Percentiles rank a stretch among this genome's conserved stretches.
phyloP scores from a whole-genome alignment of 352 stramenopile genomes.

The Peronospora tabacina region DNA sequence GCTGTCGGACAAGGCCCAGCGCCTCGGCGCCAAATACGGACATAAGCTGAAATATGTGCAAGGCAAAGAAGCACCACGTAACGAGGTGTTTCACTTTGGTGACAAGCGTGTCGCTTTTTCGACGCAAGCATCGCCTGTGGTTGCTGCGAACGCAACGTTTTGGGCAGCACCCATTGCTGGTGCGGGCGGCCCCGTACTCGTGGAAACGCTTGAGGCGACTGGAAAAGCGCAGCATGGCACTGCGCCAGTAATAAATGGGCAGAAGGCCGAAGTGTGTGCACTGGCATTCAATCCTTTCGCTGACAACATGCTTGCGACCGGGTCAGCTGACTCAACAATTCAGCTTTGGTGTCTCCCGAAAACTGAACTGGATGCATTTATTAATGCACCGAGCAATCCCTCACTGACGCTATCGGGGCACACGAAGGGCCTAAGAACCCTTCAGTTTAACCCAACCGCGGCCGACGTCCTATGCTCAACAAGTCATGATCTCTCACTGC shows the following conservation, averaged over 20 bases:
- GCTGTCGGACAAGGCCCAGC: conserved; percentile 57
- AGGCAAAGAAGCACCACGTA: conserved; percentile 48
- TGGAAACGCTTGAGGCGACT: conserved; percentile 33
- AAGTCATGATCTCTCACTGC: conserved; percentile 48
- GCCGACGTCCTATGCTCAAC: conserved; percentile 55
- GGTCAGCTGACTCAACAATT: conserved; percentile 49
- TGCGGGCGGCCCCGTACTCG: conserved; percentile 56
- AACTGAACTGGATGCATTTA: conserved; percentile 2
- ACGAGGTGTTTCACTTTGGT: conserved; percentile 46
- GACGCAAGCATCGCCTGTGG: conserved; percentile 34
- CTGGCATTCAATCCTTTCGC: conserved; percentile 61
- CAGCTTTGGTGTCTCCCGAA: conserved; percentile 49
- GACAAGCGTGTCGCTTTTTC: conserved; percentile 38
- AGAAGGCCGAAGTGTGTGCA: conserved; percentile 56
- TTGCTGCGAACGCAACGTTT: conserved; percentile 50
- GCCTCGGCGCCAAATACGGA: conserved; percentile 56
- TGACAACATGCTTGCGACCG: conserved; percentile 44
- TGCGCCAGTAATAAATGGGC: conserved; percentile 47
- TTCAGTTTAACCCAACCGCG: conserved; percentile 63
- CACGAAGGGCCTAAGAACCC: conserved; percentile 41
- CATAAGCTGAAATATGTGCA: conserved; percentile 83
- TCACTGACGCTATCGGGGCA: conserved; percentile 37
- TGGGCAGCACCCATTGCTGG: conserved; percentile 52
- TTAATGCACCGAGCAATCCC: conserved; percentile 6
- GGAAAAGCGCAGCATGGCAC: conserved; percentile 43